Evolutionary conservation across 2,329 filamentous ascomycete species (phyloP), one percentile per base, ranked within the genome.

Genomic region (Pseudopithomyces maydicus): DNA sequence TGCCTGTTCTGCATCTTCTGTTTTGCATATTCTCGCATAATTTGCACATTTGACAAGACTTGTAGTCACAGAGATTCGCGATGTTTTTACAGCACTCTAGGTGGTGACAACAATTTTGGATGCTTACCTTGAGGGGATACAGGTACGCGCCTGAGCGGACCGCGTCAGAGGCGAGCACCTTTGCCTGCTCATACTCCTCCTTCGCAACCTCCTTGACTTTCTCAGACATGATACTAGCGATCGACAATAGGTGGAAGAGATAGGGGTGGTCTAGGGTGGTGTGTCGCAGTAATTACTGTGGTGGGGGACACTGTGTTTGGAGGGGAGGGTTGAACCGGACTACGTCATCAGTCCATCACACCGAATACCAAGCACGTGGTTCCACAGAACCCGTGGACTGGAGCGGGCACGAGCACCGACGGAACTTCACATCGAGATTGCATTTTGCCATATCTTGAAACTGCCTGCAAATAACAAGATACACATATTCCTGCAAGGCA

Each of bases 131-230:
- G 77, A 97, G 82, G 23, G 94, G 94, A 77, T 97, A 97, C 61
- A 96, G 77, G 72, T 95, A 97, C 22, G 92, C 86, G 48, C 87
- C 86, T 62, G 92, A 96, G 66, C 82, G 86, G 50, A 88, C 85
- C 32, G 91, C 90, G 68, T 91, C 86, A 39, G 82, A 78, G 41
- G 91, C 82, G 36, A 92, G 80, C 15, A 77, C 76, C 64, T 81
- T 86, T 54, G 90, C 84, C 61, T 88, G 86, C 58, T 85, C 82
- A 55, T 88, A 88, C 71, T 97, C 93, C 63, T 93, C 88, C 61
- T 85, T 71, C 17, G 83, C 83, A 22, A 84, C 81, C 51, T 83
- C 78, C 72, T 83, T 85, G 69, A 88, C 75, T 70, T 78, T 82
- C 55, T 85, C 81, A 3, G 76, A 72, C 66, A 78, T 78, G 48